Percentiles rank a stretch among this genome's conserved stretches.
Evolutionary conservation across 2,329 filamentous ascomycete genomes (phyloP).

Genomic region (Cladophialophora chaetospira): DNA sequence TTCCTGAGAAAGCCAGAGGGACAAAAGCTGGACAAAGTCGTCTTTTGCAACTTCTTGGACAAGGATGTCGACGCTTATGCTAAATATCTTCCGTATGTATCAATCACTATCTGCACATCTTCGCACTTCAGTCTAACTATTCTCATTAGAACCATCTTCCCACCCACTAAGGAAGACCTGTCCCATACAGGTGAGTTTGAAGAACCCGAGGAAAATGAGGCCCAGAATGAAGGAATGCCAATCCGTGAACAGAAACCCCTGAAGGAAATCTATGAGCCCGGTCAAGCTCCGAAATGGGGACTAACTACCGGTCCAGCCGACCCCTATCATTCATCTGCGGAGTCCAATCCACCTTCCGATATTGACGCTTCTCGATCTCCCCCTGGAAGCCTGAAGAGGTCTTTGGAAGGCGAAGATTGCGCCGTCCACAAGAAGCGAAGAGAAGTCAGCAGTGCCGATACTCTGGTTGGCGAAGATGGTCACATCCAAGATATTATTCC

Average conservation of each 20-base stretch:
- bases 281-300: background rate
- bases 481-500: background rate
- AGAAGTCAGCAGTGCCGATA: background rate
- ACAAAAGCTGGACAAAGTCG: constrained; percentile 65
- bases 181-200: constrained; percentile 35
- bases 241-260: constrained; percentile 18
- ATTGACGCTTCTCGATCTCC: background rate
- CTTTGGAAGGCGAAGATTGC: background rate
- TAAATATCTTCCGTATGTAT: constrained; percentile 69
- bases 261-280: constrained; percentile 18
- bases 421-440: background rate
- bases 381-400: background rate
- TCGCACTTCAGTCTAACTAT: background rate
- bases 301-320: background rate
- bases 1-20: constrained; percentile 52
- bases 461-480: background rate
- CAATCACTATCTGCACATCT: background rate
- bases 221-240: constrained; percentile 5
- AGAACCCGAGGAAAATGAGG: background rate
- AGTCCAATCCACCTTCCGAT: background rate
- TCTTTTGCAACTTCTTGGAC: constrained; percentile 80
- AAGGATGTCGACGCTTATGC: constrained; percentile 79
- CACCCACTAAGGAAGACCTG: constrained; percentile 45
- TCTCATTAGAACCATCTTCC: constrained; percentile 51
- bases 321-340: background rate